Base-by-base conservation (phyloP, 208 protist genomes). In the Trichomonas gallinae region DNA sequence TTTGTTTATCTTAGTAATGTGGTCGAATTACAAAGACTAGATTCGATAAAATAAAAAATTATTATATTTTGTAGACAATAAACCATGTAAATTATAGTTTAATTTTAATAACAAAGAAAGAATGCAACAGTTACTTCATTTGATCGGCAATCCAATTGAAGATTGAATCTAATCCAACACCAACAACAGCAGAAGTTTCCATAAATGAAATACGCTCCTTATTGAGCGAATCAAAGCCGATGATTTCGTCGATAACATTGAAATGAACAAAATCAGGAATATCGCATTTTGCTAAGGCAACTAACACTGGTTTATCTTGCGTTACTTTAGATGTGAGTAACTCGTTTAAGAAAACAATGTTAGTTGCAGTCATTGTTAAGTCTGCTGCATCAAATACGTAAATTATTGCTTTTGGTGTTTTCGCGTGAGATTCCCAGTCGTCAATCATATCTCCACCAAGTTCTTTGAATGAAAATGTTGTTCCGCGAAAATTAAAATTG, bases 351-450 rank as follows among this genome's bases (percentile, higher is more conserved):
- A 26, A 89, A 46, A 89, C 83, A 46, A 89, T 46, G 31, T 89
- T 89, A 6, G 13, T 89, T 15, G 83, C 83, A 4, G 83, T 89
- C 17, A 44, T 89, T 89, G 40, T 46, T n/a, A 46, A 46, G 48
- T 89, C 83, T 89, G 83, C 83, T 15, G 83, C 83, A 46, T 89
- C 83, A 89, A 46, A 89, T 23, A 89, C 40, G 40, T 46, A 89
- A 89, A 89, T 46, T 15, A 89, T 89, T n/a, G 40, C 83, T 89
- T 89, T 89, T 48, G 83, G 40, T 23, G 40, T 89, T 89, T 89
- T 89, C 0, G 83, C 83, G 23, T 89, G 34, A 1, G 36, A 11
- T 46, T 89, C 83, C 83, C 83, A 89, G 10, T 44, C 34, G 0
- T 44, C 17, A 31, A 89, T 89, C 40, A 21, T 45, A n/a, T n/a